Percentiles rank a stretch among this genome's conserved stretches.
These are phyloP conservation scores for Mortierella alpina DNA, from an alignment of 192 early-diverging fungal species.

Conservation along the genomic window DNA sequence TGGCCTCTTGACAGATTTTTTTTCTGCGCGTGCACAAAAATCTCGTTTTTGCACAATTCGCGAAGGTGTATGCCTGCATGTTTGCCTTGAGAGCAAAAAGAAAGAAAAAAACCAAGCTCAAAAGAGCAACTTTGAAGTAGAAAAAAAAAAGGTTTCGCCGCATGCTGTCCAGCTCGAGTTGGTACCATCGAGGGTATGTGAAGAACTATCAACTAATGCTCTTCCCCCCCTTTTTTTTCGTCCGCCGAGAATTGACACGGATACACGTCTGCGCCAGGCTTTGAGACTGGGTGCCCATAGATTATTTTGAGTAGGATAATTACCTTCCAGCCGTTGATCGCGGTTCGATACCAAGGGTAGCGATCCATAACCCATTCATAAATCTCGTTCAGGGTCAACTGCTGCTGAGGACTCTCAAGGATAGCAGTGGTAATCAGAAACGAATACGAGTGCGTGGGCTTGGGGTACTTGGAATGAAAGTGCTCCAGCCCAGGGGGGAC, in stretches of 20 bases:
- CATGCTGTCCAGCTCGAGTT: too few species aligned
- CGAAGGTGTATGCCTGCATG: neutral
- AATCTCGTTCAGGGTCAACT: constrained; percentile 90
- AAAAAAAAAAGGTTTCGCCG: too few species aligned
- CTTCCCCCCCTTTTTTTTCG: constrained; percentile 3
- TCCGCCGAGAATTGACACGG: neutral
- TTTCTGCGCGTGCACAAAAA: neutral
- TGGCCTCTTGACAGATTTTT: too few species aligned
- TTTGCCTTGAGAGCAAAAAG: neutral
- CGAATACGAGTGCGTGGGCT: constrained; percentile 86
- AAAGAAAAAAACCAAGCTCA: neutral
- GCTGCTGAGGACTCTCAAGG: constrained; percentile 66
- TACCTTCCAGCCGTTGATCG: constrained; percentile 75
- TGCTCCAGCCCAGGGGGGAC: constrained; percentile 37
- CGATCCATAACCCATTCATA: constrained; percentile 85
- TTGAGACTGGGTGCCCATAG: too few species aligned
- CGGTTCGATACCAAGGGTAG: constrained; percentile 85
- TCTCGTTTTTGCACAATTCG: neutral
- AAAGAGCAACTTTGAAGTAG: too few species aligned
- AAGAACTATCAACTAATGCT: neutral
- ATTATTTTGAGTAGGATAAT: neutral
- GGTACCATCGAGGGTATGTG: too few species aligned
- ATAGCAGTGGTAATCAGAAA: constrained; percentile 88
- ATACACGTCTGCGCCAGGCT: too few species aligned
- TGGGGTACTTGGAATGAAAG: constrained; percentile 52